A percentile compares a stretch with the other conserved stretches of the same genome.
Conservation (phyloP, 78 protist genomes). For the Dictyostelium intermedium region DNA sequence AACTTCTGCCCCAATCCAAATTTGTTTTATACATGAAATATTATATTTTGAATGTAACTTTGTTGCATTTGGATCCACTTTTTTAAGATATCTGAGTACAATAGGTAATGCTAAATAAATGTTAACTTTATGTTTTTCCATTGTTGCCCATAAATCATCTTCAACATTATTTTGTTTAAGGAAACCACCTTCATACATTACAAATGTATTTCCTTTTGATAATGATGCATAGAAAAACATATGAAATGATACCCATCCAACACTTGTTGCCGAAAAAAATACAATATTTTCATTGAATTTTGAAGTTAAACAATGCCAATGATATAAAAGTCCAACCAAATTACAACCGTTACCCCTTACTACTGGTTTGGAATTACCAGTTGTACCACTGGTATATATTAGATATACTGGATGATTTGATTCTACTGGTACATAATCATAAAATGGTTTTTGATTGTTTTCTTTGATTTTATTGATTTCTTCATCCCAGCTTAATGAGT, state of each 20-base stretch:
- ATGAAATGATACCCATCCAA: conserved; percentile 83
- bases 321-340: not conserved
- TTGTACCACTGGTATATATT: conserved; percentile 19
- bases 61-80: not conserved
- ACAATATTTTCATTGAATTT: not conserved
- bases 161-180: conserved; percentile 35
- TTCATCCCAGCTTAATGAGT: not conserved
- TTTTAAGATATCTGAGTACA: conserved; percentile 14
- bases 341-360: conserved; percentile 51
- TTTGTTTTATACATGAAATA: conserved; percentile 36
- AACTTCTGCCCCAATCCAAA: conserved; percentile 86
- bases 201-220: conserved; percentile 40
- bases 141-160: conserved; percentile 47
- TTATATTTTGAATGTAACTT: not conserved
- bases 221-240: not conserved
- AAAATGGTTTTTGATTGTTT: not conserved
- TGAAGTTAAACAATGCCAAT: not conserved
- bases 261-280: conserved; percentile 57
- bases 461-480: not conserved
- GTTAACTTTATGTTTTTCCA: conserved; percentile 49
- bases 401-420: not conserved
- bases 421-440: not conserved
- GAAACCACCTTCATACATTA: conserved; percentile 73
- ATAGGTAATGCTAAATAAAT: conserved; percentile 45
- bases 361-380: conserved; percentile 57